A percentile compares a stretch with the other conserved stretches of the same genome.
Evolutionary conservation across 2,329 filamentous ascomycete genomes (phyloP).

Genomic region (Aspergillus hiratsukae): DNA sequence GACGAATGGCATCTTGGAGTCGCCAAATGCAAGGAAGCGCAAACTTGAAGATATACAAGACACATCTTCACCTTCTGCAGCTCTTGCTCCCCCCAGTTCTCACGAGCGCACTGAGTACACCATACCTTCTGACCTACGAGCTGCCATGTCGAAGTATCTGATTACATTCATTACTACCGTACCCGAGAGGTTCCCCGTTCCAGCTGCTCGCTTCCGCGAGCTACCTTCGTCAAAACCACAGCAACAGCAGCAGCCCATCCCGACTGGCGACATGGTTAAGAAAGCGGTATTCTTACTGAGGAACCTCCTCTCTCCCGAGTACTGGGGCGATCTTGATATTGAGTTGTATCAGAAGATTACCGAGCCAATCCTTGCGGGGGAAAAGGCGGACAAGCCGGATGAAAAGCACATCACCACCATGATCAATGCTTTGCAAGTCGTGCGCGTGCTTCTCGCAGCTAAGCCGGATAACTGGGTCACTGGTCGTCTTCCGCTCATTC

Average conservation of each 20-base stretch:
- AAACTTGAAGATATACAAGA: conserved; percentile 64
- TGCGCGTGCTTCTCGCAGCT: conserved; percentile 82
- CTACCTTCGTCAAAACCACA: conserved; percentile 44
- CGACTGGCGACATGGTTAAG: conserved; percentile 73
- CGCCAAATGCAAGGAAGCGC: conserved; percentile 70
- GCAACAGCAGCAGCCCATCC: conserved; percentile 34
- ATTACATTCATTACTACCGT: conserved; percentile 91
- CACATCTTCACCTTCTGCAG: conserved; percentile 53
- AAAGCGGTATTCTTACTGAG: conserved; percentile 77
- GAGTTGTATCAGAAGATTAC: conserved; percentile 89
- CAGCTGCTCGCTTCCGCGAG: conserved; percentile 64
- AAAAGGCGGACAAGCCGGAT: conserved; percentile 77
- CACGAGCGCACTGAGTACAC: conserved; percentile 61
- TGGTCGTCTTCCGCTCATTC: conserved; percentile 68
- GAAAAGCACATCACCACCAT: conserved; percentile 82
- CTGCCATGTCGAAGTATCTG: conserved; percentile 87
- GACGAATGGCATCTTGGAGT: conserved; percentile 53
- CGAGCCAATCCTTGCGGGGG: conserved; percentile 76
- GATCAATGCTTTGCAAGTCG: conserved; percentile 88
- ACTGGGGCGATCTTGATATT: conserved; percentile 88
- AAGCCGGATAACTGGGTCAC: conserved; percentile 90
- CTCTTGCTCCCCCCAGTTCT: conserved; percentile 40
- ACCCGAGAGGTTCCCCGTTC: conserved; percentile 76
- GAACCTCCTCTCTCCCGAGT: conserved; percentile 77
- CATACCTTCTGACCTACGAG: conserved; percentile 62